Evolutionary conservation across 345 rosid genomes (phyloP), one percentile per base, ranked within the genome.

Genomic region (Lumnitzera littorea): DNA sequence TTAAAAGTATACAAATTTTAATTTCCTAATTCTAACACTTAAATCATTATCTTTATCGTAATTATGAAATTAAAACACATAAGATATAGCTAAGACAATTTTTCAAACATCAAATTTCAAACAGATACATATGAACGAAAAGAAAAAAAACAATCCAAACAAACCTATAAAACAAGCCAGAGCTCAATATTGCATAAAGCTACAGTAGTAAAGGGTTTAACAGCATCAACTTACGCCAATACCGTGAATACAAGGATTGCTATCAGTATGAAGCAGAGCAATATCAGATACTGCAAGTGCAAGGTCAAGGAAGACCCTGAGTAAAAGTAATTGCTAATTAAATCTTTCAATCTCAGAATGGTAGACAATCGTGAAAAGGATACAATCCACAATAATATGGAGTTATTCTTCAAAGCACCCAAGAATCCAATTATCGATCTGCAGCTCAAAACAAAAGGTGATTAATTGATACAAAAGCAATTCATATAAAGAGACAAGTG

Each of bases 341-440:
- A 54, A 64, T 16, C 53, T 48, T 52, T 31, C n/a, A 56, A 50
- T n/a, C 14, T 11, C 46, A 60, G 41, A 61, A 63, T 52, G 2
- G 20, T 25, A 60, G n/a, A 50, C n/a, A 11, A 25, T 72, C 6
- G 56, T 27, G n/a, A 12, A 1, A 77, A 83, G 96, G 96, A 91
- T 91, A 91, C 98, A 75, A 89, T 76, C 96, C 98, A 91, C 70
- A 91, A 76, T 59, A 91, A 74, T 13, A 78, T 74, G n/a, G 86
- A 67, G 70, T 71, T 89, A 73, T 80, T 82, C 84, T 91, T 91
- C 81, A 80, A 66, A 12, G 98, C 96, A 0, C 96, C 98, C 67
- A 84, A 68, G 78, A 91, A 91, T n/a, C 98, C 98, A 7, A 91
- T 75, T 63, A 89, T 79, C 47, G 98, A 91, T 79, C 98, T 91